These are phyloP conservation scores for Stropharia rugosoannulata DNA, from an alignment of 768 basidiomycete genomes.

Conservation along the genomic window DNA sequence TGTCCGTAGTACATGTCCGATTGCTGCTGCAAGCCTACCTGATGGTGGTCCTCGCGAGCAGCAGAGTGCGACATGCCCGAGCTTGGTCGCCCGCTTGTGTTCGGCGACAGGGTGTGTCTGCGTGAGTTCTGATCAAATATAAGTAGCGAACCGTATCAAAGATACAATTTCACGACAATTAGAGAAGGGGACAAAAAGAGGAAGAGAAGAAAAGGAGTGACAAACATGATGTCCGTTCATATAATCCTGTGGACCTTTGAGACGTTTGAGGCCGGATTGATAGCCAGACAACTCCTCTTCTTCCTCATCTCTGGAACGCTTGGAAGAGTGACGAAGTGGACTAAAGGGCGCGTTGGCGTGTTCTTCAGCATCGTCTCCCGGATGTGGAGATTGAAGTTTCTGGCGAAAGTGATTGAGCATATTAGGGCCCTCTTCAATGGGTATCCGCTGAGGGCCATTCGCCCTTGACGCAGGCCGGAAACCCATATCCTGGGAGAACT, in stretches of 20 bases:
- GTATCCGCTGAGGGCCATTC: constrained; percentile 13
- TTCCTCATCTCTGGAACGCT: constrained; percentile 13
- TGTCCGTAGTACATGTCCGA: background rate
- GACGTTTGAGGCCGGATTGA: constrained; percentile 14
- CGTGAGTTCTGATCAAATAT: background rate
- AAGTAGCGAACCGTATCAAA: background rate
- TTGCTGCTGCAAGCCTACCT: background rate
- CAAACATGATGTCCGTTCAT: background rate
- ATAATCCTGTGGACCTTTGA: constrained; percentile 9
- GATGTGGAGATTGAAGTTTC: background rate
- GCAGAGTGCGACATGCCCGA: constrained; percentile 14
- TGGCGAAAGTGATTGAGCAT: background rate
- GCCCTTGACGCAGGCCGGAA: background rate
- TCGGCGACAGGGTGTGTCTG: background rate
- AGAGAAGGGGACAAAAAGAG: background rate
- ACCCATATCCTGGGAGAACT: background rate
- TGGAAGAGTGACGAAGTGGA: constrained; percentile 9
- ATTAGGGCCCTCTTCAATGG: constrained; percentile 1
- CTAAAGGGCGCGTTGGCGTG: constrained; percentile 5
- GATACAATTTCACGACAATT: too few relatives aligned
- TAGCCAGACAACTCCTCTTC: constrained; percentile 13
- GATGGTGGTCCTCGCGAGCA: background rate
- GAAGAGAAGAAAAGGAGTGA: background rate
- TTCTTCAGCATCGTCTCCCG: background rate
- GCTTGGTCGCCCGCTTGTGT: constrained; percentile 10